These are phyloP conservation scores for Craterostigma plantagineum DNA, from an alignment of 257 asterid genomes.

Conservation along the genomic window DNA sequence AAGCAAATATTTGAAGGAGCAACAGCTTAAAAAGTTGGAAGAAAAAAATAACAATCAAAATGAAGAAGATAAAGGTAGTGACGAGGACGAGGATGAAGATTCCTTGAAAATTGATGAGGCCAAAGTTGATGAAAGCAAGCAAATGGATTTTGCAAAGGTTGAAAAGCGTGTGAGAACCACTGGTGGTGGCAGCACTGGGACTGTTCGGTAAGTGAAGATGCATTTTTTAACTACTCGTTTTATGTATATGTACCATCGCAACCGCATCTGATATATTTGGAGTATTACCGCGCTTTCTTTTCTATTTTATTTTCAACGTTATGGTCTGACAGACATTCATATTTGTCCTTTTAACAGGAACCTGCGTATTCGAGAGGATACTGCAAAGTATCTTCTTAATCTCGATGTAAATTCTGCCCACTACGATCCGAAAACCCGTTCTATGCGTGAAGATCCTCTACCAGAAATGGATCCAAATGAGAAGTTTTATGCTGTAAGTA, in stretches of 20 bases:
- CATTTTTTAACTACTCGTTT: slow-evolving; percentile 3
- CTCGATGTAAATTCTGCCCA: slow-evolving; percentile 89
- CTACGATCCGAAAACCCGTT: slow-evolving; percentile 92
- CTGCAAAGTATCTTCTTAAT: slow-evolving; percentile 93
- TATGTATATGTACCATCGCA: not conserved
- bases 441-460: slow-evolving; percentile 98
- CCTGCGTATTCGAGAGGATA: slow-evolving; percentile 88
- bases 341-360: slow-evolving; percentile 33
- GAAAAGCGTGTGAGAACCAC: slow-evolving; percentile 99
- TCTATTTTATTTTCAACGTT: not conserved
- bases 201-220: slow-evolving; percentile 48
- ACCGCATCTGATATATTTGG: not conserved
- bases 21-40: slow-evolving; percentile 77
- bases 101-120: slow-evolving; percentile 71
- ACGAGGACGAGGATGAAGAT: slow-evolving; percentile 74
- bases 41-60: slow-evolving; percentile 54
- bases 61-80: slow-evolving; percentile 50
- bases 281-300: not conserved
- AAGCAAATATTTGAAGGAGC: slow-evolving; percentile 65
- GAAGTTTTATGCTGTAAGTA: slow-evolving; percentile 70
- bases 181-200: slow-evolving; percentile 99
- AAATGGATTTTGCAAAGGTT: slow-evolving; percentile 97
- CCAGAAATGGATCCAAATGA: slow-evolving; percentile 97
- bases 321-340: slow-evolving; percentile 1
- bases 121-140: slow-evolving; percentile 95